phyloP scores from a whole-genome alignment of 176 grass and related monocot genomes.

The Stipa capillata region DNA sequence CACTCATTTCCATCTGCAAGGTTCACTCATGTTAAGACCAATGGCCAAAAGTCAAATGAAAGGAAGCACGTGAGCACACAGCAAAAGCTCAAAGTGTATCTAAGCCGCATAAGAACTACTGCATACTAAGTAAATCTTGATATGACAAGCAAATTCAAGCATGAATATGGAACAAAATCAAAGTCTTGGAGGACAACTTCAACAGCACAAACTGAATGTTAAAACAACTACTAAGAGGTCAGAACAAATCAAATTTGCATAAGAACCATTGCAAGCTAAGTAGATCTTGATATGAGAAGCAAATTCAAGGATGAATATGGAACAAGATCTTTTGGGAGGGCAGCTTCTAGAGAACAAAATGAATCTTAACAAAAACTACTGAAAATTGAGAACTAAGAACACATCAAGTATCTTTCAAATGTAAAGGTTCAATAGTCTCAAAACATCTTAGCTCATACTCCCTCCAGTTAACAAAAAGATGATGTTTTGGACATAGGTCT shows the following conservation, averaged over 20 bases:
- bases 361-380: neutral
- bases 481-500: too few species aligned
- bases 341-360: neutral
- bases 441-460: slow-evolving; percentile 2
- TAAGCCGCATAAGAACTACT: neutral
- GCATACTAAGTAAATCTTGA: neutral
- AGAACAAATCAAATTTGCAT: neutral
- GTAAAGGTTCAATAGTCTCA: neutral
- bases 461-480: neutral
- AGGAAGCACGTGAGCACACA: neutral
- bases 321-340: neutral
- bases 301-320: neutral
- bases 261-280: slow-evolving; percentile 1
- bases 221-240: neutral
- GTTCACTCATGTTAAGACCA: neutral
- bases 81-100: neutral
- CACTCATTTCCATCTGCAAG: slow-evolving; percentile 96
- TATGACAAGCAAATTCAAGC: slow-evolving; percentile 2
- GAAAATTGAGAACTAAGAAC: neutral
- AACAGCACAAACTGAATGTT: neutral
- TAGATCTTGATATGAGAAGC: neutral
- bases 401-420: neutral
- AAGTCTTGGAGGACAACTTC: neutral
- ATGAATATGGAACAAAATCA: slow-evolving; percentile 1
- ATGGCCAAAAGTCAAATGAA: neutral